phyloP scores from a whole-genome alignment of 2,329 filamentous ascomycete genomes.

The Alternaria panax region DNA sequence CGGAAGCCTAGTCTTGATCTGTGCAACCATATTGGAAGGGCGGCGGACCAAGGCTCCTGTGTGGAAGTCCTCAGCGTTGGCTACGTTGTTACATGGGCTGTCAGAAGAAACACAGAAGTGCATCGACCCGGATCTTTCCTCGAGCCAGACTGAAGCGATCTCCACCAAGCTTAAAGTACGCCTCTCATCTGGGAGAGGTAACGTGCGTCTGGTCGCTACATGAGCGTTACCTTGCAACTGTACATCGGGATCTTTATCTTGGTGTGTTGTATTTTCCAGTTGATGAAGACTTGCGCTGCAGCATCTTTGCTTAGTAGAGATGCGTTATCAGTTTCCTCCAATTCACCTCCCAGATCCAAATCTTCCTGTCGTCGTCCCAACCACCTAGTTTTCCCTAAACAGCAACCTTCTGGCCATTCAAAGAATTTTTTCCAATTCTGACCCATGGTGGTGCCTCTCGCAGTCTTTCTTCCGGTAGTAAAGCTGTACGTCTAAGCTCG shows the following conservation, averaged over 20 bases:
- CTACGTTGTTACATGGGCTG: constrained; percentile 27
- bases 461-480: constrained; percentile 26
- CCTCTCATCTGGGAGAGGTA: not conserved
- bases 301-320: constrained; percentile 25
- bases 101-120: constrained; percentile 18
- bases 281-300: not conserved
- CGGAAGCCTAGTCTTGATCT: constrained; percentile 19
- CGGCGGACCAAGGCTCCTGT: constrained; percentile 1
- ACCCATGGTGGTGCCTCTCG: constrained; percentile 27
- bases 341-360: constrained; percentile 30
- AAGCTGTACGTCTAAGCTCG: constrained; percentile 15
- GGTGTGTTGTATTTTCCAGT: not conserved
- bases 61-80: constrained; percentile 30
- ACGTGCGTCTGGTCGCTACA: not conserved
- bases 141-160: constrained; percentile 25
- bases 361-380: constrained; percentile 26
- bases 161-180: constrained; percentile 10
- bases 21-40: constrained; percentile 18
- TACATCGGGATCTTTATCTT: not conserved
- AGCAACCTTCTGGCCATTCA: constrained; percentile 18
- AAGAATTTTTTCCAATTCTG: constrained; percentile 24
- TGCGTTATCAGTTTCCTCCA: constrained; percentile 29
- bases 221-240: not conserved
- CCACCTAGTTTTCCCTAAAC: constrained; percentile 15
- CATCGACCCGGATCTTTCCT: constrained; percentile 11